Conservation (phyloP, 75 land plant species). For the Adiantum capillusveneris region DNA sequence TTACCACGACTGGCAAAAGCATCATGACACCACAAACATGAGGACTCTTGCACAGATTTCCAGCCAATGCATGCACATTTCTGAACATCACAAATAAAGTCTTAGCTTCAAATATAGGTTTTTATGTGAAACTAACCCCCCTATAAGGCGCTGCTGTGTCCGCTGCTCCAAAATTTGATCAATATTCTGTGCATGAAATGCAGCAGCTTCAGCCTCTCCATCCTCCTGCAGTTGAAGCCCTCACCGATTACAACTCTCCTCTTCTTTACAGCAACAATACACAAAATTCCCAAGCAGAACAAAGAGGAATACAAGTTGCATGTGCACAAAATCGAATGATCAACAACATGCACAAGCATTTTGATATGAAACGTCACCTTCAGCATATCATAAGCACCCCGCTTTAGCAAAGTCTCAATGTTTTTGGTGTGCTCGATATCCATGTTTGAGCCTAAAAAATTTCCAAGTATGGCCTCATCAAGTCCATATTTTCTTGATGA, state of each 20-base stretch:
- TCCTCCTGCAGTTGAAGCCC: slow-evolving; percentile 15
- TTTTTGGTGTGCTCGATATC: slow-evolving; percentile 17
- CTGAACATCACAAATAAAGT: not conserved
- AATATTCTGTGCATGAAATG: slow-evolving; percentile 20
- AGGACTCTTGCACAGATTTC: no score
- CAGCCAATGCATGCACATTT: not conserved
- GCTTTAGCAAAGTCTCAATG: slow-evolving; percentile 24
- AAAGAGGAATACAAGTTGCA: no score
- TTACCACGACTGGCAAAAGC: slow-evolving; percentile 20
- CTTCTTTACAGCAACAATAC: no score
- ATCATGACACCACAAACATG: slow-evolving; percentile 17
- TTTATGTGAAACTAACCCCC: slow-evolving; percentile 14
- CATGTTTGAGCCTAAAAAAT: slow-evolving; percentile 7
- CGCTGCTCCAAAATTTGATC: slow-evolving; percentile 27
- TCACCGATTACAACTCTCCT: no score
- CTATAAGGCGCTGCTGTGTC: slow-evolving; percentile 25
- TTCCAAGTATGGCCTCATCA: slow-evolving; percentile 34
- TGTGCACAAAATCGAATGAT: no score
- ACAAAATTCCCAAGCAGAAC: no score
- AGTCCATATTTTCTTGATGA: slow-evolving; percentile 31
- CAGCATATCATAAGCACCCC: slow-evolving; percentile 29
- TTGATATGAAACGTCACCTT: no score
- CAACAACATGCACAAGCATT: no score
- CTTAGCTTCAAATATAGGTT: no score
- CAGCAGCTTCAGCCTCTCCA: slow-evolving; percentile 25